Evolutionary conservation across 441 rosid genomes (phyloP).

Genomic region (Syzygium malaccense): DNA sequence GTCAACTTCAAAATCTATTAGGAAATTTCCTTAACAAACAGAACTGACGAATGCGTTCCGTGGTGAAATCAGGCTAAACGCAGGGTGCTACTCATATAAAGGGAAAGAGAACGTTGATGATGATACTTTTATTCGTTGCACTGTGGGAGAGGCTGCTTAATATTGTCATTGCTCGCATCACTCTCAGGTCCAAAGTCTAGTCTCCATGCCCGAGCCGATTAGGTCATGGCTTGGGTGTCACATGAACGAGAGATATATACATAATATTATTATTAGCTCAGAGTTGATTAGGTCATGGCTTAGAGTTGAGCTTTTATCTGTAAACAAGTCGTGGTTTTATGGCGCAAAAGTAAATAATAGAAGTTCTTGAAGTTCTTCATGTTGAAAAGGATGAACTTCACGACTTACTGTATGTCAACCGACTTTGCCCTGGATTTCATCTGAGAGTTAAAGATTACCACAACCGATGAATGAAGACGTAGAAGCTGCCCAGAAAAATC

Average conservation of each 20-base stretch:
- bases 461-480: not conserved
- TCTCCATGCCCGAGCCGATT: not conserved
- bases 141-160: not conserved
- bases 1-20: too few relatives aligned
- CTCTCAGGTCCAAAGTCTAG: not conserved
- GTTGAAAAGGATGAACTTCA: not conserved
- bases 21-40: too few relatives aligned
- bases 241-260: not conserved
- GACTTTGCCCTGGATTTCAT: not conserved
- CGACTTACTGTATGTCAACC: not conserved
- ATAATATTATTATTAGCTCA: not conserved
- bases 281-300: not conserved
- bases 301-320: not conserved
- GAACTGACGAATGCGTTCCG: not conserved
- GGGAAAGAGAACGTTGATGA: not conserved
- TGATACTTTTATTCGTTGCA: not conserved
- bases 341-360: not conserved
- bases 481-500: not conserved
- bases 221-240: not conserved
- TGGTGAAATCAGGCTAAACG: not conserved
- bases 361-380: not conserved
- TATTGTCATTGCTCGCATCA: not conserved
- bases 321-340: not conserved
- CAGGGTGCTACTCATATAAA: not conserved
- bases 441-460: not conserved